These are phyloP conservation scores for Lineolata rhizophorae DNA, from an alignment of 495 filamentous ascomycete species.

Conservation along the genomic window DNA sequence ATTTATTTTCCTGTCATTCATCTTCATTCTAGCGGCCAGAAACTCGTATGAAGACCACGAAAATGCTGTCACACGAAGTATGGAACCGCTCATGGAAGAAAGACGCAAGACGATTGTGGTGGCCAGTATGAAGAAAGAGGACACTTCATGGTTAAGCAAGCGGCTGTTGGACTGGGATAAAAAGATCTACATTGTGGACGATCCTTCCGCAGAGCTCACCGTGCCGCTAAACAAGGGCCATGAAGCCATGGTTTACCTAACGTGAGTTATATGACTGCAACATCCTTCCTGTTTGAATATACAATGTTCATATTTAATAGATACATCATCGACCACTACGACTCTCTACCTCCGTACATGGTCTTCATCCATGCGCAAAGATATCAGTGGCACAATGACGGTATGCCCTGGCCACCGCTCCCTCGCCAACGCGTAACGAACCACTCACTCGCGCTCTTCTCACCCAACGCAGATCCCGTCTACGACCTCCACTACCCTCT, in stretches of 20 bases:
- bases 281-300: too few relatives aligned
- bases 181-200: constrained; percentile 10
- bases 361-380: constrained; percentile 11
- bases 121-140: constrained; percentile 6
- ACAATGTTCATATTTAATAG: not conserved
- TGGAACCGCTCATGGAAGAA: too few relatives aligned
- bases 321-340: constrained; percentile 12
- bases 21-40: too few relatives aligned
- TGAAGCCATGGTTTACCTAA: constrained; percentile 12
- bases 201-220: constrained; percentile 5
- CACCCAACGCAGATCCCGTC: too few relatives aligned
- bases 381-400: constrained; percentile 13
- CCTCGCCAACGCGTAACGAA: too few relatives aligned
- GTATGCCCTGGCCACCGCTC: too few relatives aligned
- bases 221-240: constrained; percentile 10
- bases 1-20: too few relatives aligned
- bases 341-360: constrained; percentile 9
- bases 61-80: too few relatives aligned
- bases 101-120: too few relatives aligned
- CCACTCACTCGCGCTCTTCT: too few relatives aligned
- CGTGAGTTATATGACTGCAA: constrained; percentile 4
- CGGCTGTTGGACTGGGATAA: constrained; percentile 10
- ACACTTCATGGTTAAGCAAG: constrained; percentile 10
- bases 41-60: too few relatives aligned
- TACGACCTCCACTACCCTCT: constrained; percentile 22